These are phyloP conservation scores for Furcasterigmium furcatum DNA, from an alignment of 2,329 filamentous ascomycete genomes.

Conservation along the genomic window DNA sequence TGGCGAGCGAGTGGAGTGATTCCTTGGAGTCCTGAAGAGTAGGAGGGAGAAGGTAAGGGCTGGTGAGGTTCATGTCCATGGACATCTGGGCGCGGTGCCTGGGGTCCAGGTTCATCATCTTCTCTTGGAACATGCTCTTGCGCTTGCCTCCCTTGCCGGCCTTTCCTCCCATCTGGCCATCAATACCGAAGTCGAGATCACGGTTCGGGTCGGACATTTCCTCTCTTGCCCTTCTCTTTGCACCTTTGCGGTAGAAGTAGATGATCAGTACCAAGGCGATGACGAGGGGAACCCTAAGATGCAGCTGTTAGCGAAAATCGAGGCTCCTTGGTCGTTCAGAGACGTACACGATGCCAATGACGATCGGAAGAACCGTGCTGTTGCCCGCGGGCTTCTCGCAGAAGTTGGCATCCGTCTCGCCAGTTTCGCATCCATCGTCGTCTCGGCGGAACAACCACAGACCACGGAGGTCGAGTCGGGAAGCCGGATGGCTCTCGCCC, in stretches of 20 bases:
- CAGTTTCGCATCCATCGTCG: not conserved
- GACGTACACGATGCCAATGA: conserved; percentile 68
- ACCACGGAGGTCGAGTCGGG: not conserved
- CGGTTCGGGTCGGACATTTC: conserved; percentile 85
- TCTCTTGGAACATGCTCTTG: conserved; percentile 49
- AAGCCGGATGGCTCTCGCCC: not conserved
- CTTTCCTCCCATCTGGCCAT: conserved; percentile 18
- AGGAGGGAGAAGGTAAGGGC: conserved; percentile 91
- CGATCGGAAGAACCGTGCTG: conserved; percentile 61
- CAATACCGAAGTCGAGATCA: conserved; percentile 89
- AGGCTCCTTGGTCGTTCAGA: not conserved
- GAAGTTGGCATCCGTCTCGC: conserved; percentile 25
- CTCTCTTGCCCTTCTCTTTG: conserved; percentile 69
- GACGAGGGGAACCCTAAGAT: conserved; percentile 74
- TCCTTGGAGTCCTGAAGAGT: conserved; percentile 75
- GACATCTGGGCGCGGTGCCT: conserved; percentile 54
- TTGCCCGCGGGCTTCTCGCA: conserved; percentile 60
- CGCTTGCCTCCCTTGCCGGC: conserved; percentile 34
- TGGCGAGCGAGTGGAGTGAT: conserved; percentile 81
- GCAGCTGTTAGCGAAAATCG: conserved; percentile 12
- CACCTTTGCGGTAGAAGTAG: conserved; percentile 75
- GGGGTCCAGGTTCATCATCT: conserved; percentile 26
- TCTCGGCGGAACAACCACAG: not conserved
- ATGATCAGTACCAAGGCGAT: conserved; percentile 65
- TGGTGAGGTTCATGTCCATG: conserved; percentile 73